These are phyloP conservation scores for Fraxinus floribunda DNA, from an alignment of 305 asterid genomes.

Conservation along the genomic window DNA sequence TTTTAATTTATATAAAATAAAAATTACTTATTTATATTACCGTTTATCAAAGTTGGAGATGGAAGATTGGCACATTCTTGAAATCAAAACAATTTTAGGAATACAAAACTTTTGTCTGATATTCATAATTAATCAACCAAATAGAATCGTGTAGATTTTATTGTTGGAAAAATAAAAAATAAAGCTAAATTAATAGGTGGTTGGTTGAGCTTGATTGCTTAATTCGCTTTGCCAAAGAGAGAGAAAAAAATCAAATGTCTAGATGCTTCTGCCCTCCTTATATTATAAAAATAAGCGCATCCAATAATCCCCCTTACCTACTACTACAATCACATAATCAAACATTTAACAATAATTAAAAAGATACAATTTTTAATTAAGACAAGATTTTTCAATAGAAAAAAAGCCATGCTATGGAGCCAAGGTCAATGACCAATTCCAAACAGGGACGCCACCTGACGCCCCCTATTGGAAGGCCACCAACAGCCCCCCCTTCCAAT, in stretches of 20 bases:
- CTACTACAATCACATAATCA: constrained; percentile 12
- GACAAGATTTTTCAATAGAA: constrained; percentile 7
- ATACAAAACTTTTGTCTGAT: not conserved
- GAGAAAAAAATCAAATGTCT: constrained; percentile 15
- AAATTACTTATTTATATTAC: too few relatives aligned
- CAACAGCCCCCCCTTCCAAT: too few relatives aligned
- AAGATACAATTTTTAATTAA: constrained; percentile 17
- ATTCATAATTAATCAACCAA: not conserved
- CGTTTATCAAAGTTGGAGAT: not conserved
- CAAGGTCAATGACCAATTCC: too few relatives aligned
- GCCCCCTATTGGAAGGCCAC: too few relatives aligned
- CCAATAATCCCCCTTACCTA: not conserved
- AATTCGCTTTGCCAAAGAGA: not conserved
- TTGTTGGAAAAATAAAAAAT: not conserved
- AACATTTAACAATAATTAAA: not conserved
- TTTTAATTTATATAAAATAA: too few relatives aligned
- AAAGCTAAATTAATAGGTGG: not conserved
- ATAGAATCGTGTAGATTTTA: not conserved
- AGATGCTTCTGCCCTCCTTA: constrained; percentile 18
- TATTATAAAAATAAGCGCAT: not conserved
- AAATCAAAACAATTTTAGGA: not conserved
- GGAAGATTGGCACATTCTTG: not conserved
- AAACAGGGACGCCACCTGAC: too few relatives aligned
- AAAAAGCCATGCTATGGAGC: too few relatives aligned
- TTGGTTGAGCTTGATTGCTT: constrained; percentile 30